Evolutionary conservation across 495 filamentous ascomycete genomes (phyloP).

Genomic region (Jackrogersella multiformis): DNA sequence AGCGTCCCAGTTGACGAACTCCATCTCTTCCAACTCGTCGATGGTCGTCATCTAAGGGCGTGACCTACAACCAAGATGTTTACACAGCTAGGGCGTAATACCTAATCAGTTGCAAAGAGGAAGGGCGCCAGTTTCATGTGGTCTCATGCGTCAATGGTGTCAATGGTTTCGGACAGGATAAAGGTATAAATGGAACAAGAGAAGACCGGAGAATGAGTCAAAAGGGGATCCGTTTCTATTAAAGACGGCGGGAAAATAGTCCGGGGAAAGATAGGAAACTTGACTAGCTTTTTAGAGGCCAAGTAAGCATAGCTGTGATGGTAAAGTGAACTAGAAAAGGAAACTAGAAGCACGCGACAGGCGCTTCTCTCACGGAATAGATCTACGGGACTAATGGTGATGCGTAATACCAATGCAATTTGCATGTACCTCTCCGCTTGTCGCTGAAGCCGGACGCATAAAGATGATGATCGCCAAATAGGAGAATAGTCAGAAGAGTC

Average conservation of each 20-base stretch:
- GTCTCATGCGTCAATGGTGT: conserved; percentile 10
- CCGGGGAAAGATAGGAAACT: conserved; percentile 25
- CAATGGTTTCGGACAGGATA: conserved; percentile 1
- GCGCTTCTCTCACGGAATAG: not conserved
- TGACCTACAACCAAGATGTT: conserved; percentile 2
- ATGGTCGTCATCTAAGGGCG: conserved; percentile 48
- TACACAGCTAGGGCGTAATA: conserved; percentile 24
- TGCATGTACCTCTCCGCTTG: conserved; percentile 30
- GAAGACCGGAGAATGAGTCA: conserved; percentile 16
- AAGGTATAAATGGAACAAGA: conserved; percentile 23
- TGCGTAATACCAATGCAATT: conserved; percentile 17
- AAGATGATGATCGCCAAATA: conserved; percentile 28
- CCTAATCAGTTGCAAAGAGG: conserved; percentile 12
- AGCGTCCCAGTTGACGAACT: conserved; percentile 61
- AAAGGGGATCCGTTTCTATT: conserved; percentile 26
- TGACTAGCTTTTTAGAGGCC: conserved; percentile 26
- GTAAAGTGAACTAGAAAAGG: conserved; percentile 3
- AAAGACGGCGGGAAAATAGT: conserved; percentile 14
- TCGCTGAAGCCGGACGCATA: conserved; percentile 24
- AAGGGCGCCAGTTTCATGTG: conserved; percentile 26
- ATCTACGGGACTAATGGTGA: conserved; percentile 21
- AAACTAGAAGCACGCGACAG: conserved; percentile 39
- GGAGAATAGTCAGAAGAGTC: conserved; percentile 34
- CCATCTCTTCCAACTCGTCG: conserved; percentile 50
- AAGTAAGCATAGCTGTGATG: conserved; percentile 23